Evolutionary conservation across 805 yeast genomes (phyloP), one percentile per base, ranked within the genome.

Genomic region (Saturnispora kantuleensis): DNA sequence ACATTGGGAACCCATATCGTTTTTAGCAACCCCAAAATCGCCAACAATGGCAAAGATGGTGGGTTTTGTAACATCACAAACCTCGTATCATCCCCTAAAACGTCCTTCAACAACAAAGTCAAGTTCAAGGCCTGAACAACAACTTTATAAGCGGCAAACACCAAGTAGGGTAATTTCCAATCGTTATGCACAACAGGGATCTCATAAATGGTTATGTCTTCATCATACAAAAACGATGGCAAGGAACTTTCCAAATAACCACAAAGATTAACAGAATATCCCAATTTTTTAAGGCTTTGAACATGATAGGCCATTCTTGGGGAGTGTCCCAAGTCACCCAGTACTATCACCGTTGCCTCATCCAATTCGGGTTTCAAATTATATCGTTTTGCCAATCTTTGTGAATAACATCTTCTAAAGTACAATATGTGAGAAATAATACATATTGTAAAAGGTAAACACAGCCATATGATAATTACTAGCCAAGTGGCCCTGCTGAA

Each of bases 221-320:
- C 73, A 37, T 75, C 79, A 2, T 67, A 50, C 2, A 83, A 57
- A 31, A 69, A 76, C 6, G 52, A 50, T 0, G 87, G 77, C 1
- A 82, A 68, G 7, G 62, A 58, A 30, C 77, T 73, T 45, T 80
- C 84, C 0, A 79, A 51, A 53, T 89, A 90, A 0, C 98, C 98
- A 59, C 95, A 84, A 31, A 93, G 61, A 47, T 82, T 85, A 4
- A 93, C 97, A 38, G 70, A 67, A 60, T 80, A 83, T 0, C 88
- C 93, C 13, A 67, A 62, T 30, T 70, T 61, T n/a, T 83, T 73
- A 53, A 93, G 79, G 44, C 90, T 81, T 46, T 70, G 65, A 0
- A 95, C 95, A 59, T 93, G 98, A 63, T 90, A 84, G 52, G 81
- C 74, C 84, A 90, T 93, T 48, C 98, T 70, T 6, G 98, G 98